These are phyloP conservation scores for Nepenthes gracilis DNA, from an alignment of 148 eudicot genomes.

Conservation along the genomic window DNA sequence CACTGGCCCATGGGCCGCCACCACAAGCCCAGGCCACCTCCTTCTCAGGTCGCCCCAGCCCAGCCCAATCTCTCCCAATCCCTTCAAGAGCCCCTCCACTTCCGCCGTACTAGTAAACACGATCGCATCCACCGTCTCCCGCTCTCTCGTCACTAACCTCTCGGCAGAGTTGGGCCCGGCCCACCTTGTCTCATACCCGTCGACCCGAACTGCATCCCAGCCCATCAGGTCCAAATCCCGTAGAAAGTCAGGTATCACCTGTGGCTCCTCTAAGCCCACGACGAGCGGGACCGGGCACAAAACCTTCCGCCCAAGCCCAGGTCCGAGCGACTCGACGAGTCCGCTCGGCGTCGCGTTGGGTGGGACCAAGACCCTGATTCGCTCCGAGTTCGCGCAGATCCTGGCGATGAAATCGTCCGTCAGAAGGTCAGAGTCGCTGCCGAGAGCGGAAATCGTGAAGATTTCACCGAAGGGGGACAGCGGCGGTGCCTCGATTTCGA, in stretches of 20 bases:
- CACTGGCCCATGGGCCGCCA: conserved; percentile 81
- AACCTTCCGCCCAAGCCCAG: conserved; percentile 35
- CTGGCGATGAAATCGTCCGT: conserved; percentile 17
- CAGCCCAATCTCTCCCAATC: conserved; percentile 45
- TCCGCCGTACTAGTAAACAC: conserved; percentile 83
- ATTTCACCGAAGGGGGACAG: conserved; percentile 20
- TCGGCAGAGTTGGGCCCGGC: conserved; percentile 42
- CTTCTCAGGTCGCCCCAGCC: conserved; percentile 46
- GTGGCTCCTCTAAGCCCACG: conserved; percentile 58
- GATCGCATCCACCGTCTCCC: conserved; percentile 36
- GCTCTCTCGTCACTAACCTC: conserved; percentile 19
- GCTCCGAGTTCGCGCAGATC: conserved; percentile 20
- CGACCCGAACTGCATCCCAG: conserved; percentile 45
- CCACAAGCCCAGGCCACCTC: conserved; percentile 47
- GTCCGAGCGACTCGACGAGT: conserved; percentile 46
- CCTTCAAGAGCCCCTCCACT: conserved; percentile 76
- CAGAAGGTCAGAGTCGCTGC: conserved; percentile 56
- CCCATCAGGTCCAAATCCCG: conserved; percentile 27
- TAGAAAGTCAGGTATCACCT: conserved; percentile 48
- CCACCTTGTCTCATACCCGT: conserved; percentile 67
- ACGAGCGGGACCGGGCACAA: conserved; percentile 69
- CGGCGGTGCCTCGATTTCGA: conserved; percentile 6
- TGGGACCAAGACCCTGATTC: conserved; percentile 46
- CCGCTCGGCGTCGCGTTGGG: conserved; percentile 43
- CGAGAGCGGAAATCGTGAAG: conserved; percentile 53